Evolutionary conservation across 352 stramenopile species (phyloP).

Genomic region (Thalassiosira hispida): DNA sequence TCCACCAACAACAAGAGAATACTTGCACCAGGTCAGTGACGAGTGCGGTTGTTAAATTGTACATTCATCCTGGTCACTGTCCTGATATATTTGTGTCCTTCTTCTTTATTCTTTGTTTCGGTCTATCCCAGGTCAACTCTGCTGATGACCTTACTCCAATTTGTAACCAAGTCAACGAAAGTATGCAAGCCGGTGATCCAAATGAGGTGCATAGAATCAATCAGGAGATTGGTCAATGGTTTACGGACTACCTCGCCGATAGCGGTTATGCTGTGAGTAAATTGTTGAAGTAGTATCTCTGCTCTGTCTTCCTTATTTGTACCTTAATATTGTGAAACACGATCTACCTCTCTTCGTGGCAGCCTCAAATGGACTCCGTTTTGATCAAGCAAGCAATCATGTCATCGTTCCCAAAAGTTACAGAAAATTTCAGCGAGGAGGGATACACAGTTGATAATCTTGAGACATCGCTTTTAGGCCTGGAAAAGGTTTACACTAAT

Average conservation of each 20-base stretch:
- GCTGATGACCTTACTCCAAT: conserved; percentile 10
- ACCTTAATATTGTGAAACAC: background rate
- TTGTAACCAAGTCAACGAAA: conserved; percentile 49
- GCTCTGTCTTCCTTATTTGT: background rate
- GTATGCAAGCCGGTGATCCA: conserved; percentile 15
- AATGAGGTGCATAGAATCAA: conserved; percentile 20
- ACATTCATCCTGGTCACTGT: no score
- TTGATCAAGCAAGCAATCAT: conserved; percentile 56
- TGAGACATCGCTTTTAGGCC: conserved; percentile 16
- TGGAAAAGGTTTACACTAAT: conserved; percentile 13
- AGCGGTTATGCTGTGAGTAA: conserved; percentile 37
- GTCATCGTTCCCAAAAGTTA: conserved; percentile 35
- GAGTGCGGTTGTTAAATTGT: no score
- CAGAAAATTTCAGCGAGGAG: background rate
- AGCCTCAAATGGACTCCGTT: conserved; percentile 32
- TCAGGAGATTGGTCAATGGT: conserved; percentile 50
- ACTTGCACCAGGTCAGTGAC: conserved; percentile 5
- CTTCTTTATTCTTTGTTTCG: no score
- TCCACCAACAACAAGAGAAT: conserved; percentile 19
- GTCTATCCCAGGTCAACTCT: no score
- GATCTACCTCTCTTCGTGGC: background rate
- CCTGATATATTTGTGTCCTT: no score
- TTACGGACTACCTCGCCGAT: conserved; percentile 54
- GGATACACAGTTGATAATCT: conserved; percentile 23
- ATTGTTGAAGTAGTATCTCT: no score